Conservation (phyloP, 1,284 basidiomycete genomes). For the Cutaneotrichosporon cyanovorans region DNA sequence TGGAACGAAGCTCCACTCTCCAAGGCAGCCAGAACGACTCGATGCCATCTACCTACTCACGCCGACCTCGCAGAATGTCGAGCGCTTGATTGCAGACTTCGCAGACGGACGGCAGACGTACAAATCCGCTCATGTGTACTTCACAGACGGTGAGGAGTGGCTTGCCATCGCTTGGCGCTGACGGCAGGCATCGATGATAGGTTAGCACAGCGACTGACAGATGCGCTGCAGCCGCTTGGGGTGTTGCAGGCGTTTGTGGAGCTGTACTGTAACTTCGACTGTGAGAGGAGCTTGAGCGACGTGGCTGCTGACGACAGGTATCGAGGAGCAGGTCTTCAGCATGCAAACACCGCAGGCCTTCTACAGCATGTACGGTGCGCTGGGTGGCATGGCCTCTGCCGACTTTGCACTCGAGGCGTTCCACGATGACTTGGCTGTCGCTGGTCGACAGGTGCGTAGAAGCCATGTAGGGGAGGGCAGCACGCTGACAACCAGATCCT, state of each 20-base stretch:
- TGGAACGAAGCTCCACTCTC: constrained; percentile 47
- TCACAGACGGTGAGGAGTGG: constrained; percentile 68
- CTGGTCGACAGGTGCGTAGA: constrained; percentile 40
- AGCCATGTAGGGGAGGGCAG: no score
- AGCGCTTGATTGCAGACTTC: constrained; percentile 83
- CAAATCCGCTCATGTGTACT: constrained; percentile 84
- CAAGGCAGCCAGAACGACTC: constrained; percentile 40
- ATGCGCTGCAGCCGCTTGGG: constrained; percentile 33
- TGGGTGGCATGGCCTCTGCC: constrained; percentile 58
- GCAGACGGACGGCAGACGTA: constrained; percentile 62
- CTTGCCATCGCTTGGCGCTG: background rate
- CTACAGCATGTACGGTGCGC: constrained; percentile 78
- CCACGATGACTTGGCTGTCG: constrained; percentile 74
- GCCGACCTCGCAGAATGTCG: constrained; percentile 88
- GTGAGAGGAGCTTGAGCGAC: constrained; percentile 50
- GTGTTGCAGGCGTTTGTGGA: constrained; percentile 65
- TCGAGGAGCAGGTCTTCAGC: constrained; percentile 76
- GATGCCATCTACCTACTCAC: constrained; percentile 88
- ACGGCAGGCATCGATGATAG: constrained; percentile 51
- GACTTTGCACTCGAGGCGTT: constrained; percentile 58
- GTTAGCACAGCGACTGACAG: constrained; percentile 63
- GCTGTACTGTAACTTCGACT: constrained; percentile 81
- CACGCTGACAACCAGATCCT: constrained; percentile 57
- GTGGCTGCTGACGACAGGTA: constrained; percentile 49
- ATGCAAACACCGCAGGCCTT: constrained; percentile 67